Base-by-base conservation (phyloP, 2,329 filamentous ascomycete genomes). In the Arthroderma sp. region DNA sequence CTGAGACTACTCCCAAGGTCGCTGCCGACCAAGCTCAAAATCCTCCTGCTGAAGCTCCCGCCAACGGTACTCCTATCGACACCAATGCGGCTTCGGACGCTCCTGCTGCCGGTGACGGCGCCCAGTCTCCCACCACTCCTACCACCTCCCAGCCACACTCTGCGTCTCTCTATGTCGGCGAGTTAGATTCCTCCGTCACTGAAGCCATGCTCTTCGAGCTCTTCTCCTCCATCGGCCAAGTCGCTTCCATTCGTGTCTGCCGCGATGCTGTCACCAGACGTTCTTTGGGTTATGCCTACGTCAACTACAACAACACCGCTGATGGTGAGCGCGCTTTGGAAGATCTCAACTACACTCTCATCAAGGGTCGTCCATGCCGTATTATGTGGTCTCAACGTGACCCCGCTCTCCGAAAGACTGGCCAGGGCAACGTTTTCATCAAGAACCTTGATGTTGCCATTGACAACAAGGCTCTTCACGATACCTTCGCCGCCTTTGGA, bases 371-470 rank as follows among this genome's bases (percentile, higher is more conserved):
- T 64, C 89, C 91, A 49, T 98, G 91, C 83, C 89, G 91, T 63
- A 98, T 98, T 73, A 98, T 98, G 91, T 98, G 91, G 91, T 98
- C 91, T 54, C 91, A 98, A 78, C 91, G 91, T 68, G 91, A 98
- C 70, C 91, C 91, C 55, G 89, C 89, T 65, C 81, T 98, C 59
- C 91, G 91, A 74, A 98, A 98, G 82, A 98, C 87, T 57, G 91
- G 91, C 55, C 87, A 95, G 72, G 91, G 91, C 67, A 98, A 98
- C 64, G 89, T 98, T 59, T 98, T 98, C 78, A 98, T 98, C 80
- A 98, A 98, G 83, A 98, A 98, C 74, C 77, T 98, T 55, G 91
- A 98, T 68, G 83, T 82, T 56, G 91, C 91, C 59, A 98, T 98
- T 61, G 91, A 98, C 73, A 98, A 98, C 83, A 98, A 98, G 80